Conservation (phyloP, 1,284 basidiomycete genomes). For the Melampsora americana region DNA sequence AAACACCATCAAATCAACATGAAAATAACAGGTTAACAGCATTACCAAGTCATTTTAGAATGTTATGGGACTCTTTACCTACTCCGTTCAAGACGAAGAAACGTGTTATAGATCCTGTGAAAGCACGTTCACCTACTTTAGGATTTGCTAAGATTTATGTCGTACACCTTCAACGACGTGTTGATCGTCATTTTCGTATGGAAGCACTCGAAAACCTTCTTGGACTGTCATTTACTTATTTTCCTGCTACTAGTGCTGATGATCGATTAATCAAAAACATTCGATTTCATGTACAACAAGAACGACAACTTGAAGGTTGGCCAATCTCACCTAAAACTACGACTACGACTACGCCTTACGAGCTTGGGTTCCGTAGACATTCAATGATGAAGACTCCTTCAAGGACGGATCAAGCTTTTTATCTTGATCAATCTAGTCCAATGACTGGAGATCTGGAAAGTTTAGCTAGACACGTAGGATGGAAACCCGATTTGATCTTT, state of each 20-base stretch:
- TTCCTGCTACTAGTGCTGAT: not conserved
- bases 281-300: not conserved
- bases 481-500: slow-evolving; percentile 10
- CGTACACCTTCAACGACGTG: not conserved
- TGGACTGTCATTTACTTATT: not conserved
- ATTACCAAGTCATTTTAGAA: not conserved
- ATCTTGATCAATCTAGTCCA: slow-evolving; percentile 8
- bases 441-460: slow-evolving; percentile 8
- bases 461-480: not conserved
- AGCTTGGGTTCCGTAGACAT: not conserved
- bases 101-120: not conserved
- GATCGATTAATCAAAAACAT: not conserved
- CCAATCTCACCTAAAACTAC: not conserved
- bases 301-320: slow-evolving; percentile 10
- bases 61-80: not conserved
- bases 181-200: not conserved
- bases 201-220: slow-evolving; percentile 2
- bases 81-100: not conserved
- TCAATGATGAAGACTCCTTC: not conserved
- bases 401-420: not conserved
- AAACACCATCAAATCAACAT: not conserved
- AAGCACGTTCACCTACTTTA: slow-evolving; percentile 6
- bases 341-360: not conserved
- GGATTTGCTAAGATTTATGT: slow-evolving; percentile 13
- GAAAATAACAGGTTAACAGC: not conserved